Evolutionary conservation across 768 basidiomycete species (phyloP).

Genomic region (Leccinum arenicola): DNA sequence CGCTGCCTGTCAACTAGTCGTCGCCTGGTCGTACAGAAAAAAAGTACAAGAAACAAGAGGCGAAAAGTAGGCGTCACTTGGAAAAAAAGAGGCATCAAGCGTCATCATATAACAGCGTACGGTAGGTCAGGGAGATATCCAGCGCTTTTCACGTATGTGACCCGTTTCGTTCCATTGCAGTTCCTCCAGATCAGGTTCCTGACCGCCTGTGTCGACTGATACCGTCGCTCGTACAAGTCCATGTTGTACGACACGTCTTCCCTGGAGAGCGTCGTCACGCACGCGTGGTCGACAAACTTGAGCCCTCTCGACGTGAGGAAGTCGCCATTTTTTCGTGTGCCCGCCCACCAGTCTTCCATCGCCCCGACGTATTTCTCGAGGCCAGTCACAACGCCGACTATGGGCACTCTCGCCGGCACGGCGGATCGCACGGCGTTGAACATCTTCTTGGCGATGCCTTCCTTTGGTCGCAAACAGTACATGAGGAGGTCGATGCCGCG

Average conservation of each 20-base stretch:
- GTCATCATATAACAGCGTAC: slow-evolving; percentile 11
- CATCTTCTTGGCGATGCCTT: slow-evolving; percentile 27
- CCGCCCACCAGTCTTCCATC: slow-evolving; percentile 36
- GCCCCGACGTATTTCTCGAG: slow-evolving; percentile 33
- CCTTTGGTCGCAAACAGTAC: slow-evolving; percentile 29
- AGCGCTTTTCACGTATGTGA: slow-evolving; percentile 30
- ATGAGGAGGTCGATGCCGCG: slow-evolving; percentile 32
- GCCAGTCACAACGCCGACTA: slow-evolving; percentile 37
- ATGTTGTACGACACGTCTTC: slow-evolving; percentile 33
- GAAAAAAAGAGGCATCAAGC: background rate
- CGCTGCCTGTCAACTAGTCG: slow-evolving; percentile 16
- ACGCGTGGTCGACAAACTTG: slow-evolving; percentile 39
- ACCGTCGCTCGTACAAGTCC: slow-evolving; percentile 32
- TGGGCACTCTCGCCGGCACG: slow-evolving; percentile 33
- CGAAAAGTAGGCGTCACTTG: background rate
- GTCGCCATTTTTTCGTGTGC: slow-evolving; percentile 30
- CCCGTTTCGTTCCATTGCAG: slow-evolving; percentile 28
- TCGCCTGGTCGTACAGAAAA: slow-evolving; percentile 16
- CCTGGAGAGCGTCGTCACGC: slow-evolving; percentile 38
- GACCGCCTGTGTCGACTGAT: slow-evolving; percentile 25
- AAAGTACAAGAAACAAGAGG: background rate
- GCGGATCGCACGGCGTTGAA: slow-evolving; percentile 27
- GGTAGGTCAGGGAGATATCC: slow-evolving; percentile 28
- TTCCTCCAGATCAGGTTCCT: slow-evolving; percentile 29
- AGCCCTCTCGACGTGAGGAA: slow-evolving; percentile 33